Base-by-base conservation (phyloP, 2,329 filamentous ascomycete species). In the Colletotrichum costaricense region DNA sequence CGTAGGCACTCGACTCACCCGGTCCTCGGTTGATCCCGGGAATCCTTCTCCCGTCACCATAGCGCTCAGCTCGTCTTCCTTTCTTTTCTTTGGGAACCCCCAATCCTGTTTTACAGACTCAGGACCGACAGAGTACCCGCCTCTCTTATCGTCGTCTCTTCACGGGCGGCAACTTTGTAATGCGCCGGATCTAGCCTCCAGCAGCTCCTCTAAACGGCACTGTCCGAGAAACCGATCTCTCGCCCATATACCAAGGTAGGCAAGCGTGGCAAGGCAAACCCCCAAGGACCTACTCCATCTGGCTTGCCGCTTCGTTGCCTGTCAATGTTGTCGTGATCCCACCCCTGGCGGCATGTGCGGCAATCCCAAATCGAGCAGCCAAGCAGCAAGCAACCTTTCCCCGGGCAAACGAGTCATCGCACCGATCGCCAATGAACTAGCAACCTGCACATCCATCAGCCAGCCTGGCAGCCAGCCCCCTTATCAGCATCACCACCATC, bases 361-460 rank as follows among this genome's bases (percentile, higher is more conserved):
- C 59, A 52, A 63, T 22, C 33, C 57, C 57, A 60, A 49, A 42
- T 42, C 57, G n/a, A 38, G 33, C 57, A 14, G 55, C 35, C 57
- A 42, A 60, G 33, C 33, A 22, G 7, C 33, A 22, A 38, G n/a
- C 57, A 42, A 22, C 24, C 9, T 16, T 33, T 26, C 57, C 28
- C 57, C 19, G 33, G 57, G 33, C 33, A n/a, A 26, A 60, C 57
- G 57, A 60, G 57, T 60, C 57, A 60, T 60, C 57, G 38, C n/a
- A 12, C 33, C 46, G 28, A 26, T 63, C 46, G 62, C 62, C 46
- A 64, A 64, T 55, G 22, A 55, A 64, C 49, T 38, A 35, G 52
- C 46, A 55, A 64, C 62, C 62, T 54, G 49, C 62, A 64, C 30
- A 64, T 38, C 62, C 33, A 49, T 49, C 42, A 49, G 42, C 42